Percentiles rank a stretch among this genome's conserved stretches.
These are phyloP conservation scores for Thermothelomyces thermophilus DNA, from an alignment of 2,329 filamentous ascomycete genomes.

Conservation along the genomic window DNA sequence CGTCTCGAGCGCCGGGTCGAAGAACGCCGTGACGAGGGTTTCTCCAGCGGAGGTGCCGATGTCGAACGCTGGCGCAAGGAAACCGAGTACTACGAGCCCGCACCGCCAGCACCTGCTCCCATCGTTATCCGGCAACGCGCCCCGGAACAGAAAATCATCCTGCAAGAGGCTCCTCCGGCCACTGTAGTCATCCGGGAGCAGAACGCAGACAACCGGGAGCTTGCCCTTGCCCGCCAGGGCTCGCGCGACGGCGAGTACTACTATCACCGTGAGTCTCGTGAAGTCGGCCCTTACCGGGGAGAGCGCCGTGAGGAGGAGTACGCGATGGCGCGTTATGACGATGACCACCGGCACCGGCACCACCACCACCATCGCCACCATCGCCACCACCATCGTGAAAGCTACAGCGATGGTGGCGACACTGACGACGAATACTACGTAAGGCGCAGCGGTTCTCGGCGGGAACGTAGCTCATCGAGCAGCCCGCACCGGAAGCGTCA, in stretches of 20 bases:
- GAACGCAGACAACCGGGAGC: conserved; percentile 30
- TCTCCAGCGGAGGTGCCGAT: conserved; percentile 32
- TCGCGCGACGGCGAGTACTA: conserved; percentile 46
- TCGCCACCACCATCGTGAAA: conserved; percentile 33
- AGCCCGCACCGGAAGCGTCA: conserved; percentile 50
- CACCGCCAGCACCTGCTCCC: conserved; percentile 44
- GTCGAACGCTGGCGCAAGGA: conserved; percentile 56
- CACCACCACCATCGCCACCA: conserved; percentile 34
- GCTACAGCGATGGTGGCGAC: conserved; percentile 32
- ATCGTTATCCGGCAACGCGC: conserved; percentile 27
- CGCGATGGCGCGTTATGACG: conserved; percentile 29
- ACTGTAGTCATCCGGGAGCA: conserved; percentile 33
- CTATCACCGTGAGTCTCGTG: conserved; percentile 42
- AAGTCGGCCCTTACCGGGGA: conserved; percentile 36
- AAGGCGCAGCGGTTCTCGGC: conserved; percentile 42
- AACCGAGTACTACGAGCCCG: conserved; percentile 54
- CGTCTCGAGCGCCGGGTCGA: conserved; percentile 49
- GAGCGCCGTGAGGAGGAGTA: conserved; percentile 31
- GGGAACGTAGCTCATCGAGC: conserved; percentile 42
- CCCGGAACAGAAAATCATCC: conserved; percentile 48
- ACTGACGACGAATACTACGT: conserved; percentile 36
- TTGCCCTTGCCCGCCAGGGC: conserved; percentile 31
- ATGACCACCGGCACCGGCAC: conserved; percentile 28
- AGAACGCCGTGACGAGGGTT: conserved; percentile 40
- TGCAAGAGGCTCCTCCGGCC: conserved; percentile 39